Percentiles rank a stretch among this genome's conserved stretches.
These are phyloP conservation scores for Nematocida homosporus DNA, from an alignment of 371 early-diverging fungal genomes.

Conservation along the genomic window DNA sequence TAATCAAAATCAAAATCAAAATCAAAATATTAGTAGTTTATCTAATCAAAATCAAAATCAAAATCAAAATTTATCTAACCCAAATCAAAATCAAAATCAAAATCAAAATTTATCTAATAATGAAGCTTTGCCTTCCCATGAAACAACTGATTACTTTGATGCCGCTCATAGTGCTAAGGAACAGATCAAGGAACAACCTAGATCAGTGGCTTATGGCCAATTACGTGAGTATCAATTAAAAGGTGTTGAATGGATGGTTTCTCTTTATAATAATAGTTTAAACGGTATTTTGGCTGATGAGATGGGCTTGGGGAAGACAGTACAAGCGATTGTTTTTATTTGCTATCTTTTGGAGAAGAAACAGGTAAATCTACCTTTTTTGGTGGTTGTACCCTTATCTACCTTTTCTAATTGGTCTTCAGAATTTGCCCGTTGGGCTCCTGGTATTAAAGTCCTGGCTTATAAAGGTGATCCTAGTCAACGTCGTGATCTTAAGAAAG, in stretches of 20 bases:
- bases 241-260: conserved; percentile 59
- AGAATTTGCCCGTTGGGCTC: conserved; percentile 28
- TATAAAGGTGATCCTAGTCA: conserved; percentile 24
- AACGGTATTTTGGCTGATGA: conserved; percentile 95
- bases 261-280: conserved; percentile 68
- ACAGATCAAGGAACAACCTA: conserved; percentile 44
- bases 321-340: conserved; percentile 78
- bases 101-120: not conserved
- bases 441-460: conserved; percentile 1
- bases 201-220: conserved; percentile 41
- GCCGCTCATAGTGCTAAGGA: conserved; percentile 39
- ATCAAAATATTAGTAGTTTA: not conserved
- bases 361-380: conserved; percentile 15
- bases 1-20: too few relatives aligned
- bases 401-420: conserved; percentile 31
- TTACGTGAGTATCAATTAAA: conserved; percentile 50
- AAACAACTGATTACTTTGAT: conserved; percentile 39
- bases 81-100: too few relatives aligned
- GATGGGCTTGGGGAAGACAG: conserved; percentile 92
- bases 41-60: not conserved
- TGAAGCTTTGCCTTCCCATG: too few relatives aligned
- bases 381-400: conserved; percentile 31
- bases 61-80: not conserved
- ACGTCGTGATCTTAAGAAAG: conserved; percentile 45
- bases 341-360: conserved; percentile 50